A percentile compares a stretch with the other conserved stretches of the same genome.
These are phyloP conservation scores for Pleurotus giganteus DNA, from an alignment of 768 basidiomycete genomes.

Conservation along the genomic window DNA sequence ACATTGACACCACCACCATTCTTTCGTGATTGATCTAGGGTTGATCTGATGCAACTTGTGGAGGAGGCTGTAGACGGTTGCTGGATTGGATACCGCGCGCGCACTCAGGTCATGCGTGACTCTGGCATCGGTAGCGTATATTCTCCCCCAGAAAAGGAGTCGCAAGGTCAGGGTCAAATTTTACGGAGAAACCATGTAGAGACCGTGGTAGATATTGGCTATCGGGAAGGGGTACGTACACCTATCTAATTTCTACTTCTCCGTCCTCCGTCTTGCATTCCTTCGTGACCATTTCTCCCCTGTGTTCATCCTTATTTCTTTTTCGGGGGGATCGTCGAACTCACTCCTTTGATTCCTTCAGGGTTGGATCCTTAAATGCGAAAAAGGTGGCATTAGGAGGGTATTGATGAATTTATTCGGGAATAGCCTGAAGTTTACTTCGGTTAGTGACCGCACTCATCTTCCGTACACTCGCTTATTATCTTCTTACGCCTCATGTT, in stretches of 20 bases:
- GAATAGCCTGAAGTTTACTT: slow-evolving; percentile 91
- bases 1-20: slow-evolving; percentile 7
- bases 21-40: slow-evolving; percentile 30
- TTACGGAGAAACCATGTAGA: slow-evolving; percentile 59
- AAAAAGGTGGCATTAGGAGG: slow-evolving; percentile 89
- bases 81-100: slow-evolving; percentile 89
- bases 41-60: slow-evolving; percentile 77
- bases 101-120: slow-evolving; percentile 63
- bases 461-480: background rate
- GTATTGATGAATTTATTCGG: slow-evolving; percentile 95
- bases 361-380: slow-evolving; percentile 87
- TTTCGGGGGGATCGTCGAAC: no score
- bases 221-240: slow-evolving; percentile 57
- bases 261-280: background rate
- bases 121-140: slow-evolving; percentile 92
- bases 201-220: slow-evolving; percentile 84
- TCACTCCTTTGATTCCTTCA: slow-evolving; percentile 28
- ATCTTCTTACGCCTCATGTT: background rate
- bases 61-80: slow-evolving; percentile 92
- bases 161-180: slow-evolving; percentile 37
- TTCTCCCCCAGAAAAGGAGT: slow-evolving; percentile 71
- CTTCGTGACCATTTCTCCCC: no score
- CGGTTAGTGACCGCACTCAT: slow-evolving; percentile 39
- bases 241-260: background rate
- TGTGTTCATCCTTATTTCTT: no score